Percentiles rank a stretch among this genome's conserved stretches.
These are phyloP conservation scores for Brasenia schreberi DNA, from an alignment of 164 flowering plant genomes.

Conservation along the genomic window DNA sequence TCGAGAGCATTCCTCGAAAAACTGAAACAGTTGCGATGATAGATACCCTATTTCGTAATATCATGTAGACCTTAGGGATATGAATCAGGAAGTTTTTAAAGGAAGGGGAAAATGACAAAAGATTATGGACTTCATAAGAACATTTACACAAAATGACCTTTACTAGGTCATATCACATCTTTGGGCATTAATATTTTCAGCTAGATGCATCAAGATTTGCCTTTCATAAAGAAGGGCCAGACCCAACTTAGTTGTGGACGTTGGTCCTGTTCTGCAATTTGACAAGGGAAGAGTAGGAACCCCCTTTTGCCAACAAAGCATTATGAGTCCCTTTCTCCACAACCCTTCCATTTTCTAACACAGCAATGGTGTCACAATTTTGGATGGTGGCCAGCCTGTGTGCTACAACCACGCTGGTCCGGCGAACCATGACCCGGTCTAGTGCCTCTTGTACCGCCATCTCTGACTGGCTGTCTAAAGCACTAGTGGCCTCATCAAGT, in stretches of 20 bases:
- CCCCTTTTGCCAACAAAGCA: conserved; percentile 22
- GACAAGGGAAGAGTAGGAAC: conserved; percentile 26
- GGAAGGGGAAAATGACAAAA: no score
- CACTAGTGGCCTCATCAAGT: conserved; percentile 34
- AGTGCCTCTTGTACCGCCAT: conserved; percentile 30
- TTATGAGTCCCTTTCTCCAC: conserved; percentile 37
- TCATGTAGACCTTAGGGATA: no score
- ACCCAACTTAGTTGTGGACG: neutral
- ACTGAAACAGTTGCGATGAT: no score
- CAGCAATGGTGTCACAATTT: conserved; percentile 29
- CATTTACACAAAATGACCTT: no score
- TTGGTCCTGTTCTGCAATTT: conserved; percentile 9
- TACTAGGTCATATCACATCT: no score
- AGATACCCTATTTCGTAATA: no score
- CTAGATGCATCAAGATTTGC: no score
- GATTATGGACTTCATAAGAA: no score
- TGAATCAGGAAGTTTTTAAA: no score
- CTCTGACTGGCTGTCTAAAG: conserved; percentile 31
- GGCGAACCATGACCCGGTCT: conserved; percentile 27
- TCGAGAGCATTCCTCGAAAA: no score
- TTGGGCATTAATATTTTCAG: no score
- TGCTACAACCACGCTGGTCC: conserved; percentile 37
- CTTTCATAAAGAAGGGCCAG: neutral
- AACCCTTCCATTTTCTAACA: conserved; percentile 27
- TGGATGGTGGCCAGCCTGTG: conserved; percentile 31